phyloP scores from a whole-genome alignment of 78 protist species.

The Dictyostelium brefeldianum region DNA sequence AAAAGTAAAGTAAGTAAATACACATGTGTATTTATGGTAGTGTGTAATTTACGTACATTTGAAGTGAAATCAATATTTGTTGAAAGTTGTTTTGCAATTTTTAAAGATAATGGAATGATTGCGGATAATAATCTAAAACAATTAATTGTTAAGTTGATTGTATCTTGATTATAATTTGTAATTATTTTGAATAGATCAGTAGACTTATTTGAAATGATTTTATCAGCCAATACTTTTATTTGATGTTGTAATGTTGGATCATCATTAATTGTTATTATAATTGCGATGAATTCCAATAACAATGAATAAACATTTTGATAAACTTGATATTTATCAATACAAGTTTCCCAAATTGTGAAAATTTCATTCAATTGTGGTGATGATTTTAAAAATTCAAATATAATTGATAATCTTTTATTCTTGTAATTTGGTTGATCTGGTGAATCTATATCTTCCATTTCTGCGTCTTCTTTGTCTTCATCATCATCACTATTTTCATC shows the following conservation, averaged over 20 bases:
- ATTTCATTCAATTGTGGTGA: conserved; percentile 19
- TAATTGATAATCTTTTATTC: neutral
- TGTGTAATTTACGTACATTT: neutral
- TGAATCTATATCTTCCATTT: too few species aligned
- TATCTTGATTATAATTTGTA: neutral
- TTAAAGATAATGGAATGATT: conserved; percentile 22
- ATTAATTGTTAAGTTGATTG: conserved; percentile 9
- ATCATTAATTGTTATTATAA: conserved; percentile 41
- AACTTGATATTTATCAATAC: conserved; percentile 42
- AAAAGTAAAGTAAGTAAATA: neutral
- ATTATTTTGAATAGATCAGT: neutral
- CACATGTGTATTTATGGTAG: neutral
- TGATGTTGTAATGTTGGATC: conserved; percentile 28
- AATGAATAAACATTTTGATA: conserved; percentile 1
- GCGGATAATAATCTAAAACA: conserved; percentile 38
- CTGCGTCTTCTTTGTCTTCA: neutral
- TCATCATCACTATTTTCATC: neutral
- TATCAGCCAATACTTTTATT: conserved; percentile 23
- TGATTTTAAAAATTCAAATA: conserved; percentile 36
- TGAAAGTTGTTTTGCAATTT: conserved; percentile 46
- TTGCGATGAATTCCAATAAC: conserved; percentile 46
- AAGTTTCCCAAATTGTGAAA: conserved; percentile 36
- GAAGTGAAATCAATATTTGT: conserved; percentile 38
- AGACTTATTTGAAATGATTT: neutral
- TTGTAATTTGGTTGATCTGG: conserved; percentile 5